Evolutionary conservation across 306 rosid species (phyloP).

Genomic region (Quercus dentata): DNA sequence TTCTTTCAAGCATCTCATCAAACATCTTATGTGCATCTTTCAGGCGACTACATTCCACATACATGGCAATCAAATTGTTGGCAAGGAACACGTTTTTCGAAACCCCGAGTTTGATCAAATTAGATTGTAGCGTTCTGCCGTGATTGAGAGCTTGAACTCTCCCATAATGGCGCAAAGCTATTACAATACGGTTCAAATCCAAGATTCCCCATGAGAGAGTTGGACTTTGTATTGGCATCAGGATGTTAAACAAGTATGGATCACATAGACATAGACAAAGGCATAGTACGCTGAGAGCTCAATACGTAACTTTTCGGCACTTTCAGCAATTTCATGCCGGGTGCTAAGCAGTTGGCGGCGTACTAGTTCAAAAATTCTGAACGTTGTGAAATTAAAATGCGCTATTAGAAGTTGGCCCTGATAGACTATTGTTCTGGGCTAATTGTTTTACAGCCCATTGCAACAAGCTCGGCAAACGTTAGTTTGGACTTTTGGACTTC

Average conservation of each 20-base stretch:
- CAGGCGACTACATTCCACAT: constrained; percentile 28
- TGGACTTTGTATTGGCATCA: background rate
- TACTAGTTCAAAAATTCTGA: too few relatives aligned
- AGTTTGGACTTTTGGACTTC: too few relatives aligned
- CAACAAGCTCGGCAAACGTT: too few relatives aligned
- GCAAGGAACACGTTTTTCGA: constrained; percentile 45
- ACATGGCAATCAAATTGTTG: constrained; percentile 58
- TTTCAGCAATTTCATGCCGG: too few relatives aligned
- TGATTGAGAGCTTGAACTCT: constrained; percentile 37
- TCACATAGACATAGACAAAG: too few relatives aligned
- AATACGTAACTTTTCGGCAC: too few relatives aligned
- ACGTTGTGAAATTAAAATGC: too few relatives aligned
- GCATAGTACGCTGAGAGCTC: too few relatives aligned
- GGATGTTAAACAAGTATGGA: background rate
- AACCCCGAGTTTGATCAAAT: constrained; percentile 48
- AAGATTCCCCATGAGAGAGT: constrained; percentile 8
- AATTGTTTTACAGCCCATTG: too few relatives aligned
- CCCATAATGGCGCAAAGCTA: constrained; percentile 56
- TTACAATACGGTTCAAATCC: constrained; percentile 44
- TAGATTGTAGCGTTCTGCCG: constrained; percentile 64
- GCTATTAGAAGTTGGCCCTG: too few relatives aligned
- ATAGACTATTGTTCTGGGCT: too few relatives aligned
- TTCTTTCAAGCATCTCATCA: constrained; percentile 66
- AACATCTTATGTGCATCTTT: constrained; percentile 55
- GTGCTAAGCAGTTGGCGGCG: too few relatives aligned